phyloP scores from a whole-genome alignment of 2,329 filamentous ascomycete species.

The Alternaria hordeiaustralica region DNA sequence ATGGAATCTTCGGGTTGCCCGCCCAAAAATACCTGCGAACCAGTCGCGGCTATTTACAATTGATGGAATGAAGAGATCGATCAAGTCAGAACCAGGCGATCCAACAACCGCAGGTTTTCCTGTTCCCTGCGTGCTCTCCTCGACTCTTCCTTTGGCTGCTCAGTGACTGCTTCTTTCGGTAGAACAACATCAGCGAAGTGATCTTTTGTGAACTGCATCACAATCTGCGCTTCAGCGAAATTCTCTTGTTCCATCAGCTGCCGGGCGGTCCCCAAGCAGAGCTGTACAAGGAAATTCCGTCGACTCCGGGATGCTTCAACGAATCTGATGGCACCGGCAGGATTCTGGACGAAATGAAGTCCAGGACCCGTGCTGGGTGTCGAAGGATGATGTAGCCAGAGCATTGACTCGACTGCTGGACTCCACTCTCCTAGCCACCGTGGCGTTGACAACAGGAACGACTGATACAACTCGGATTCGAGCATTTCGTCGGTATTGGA shows the following conservation, averaged over 20 bases:
- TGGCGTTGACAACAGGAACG: constrained; percentile 28
- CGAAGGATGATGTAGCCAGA: constrained; percentile 42
- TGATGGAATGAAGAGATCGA: background rate
- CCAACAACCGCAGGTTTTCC: constrained; percentile 35
- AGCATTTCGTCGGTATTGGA: constrained; percentile 9
- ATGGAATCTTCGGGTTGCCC: background rate
- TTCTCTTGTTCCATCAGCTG: constrained; percentile 38
- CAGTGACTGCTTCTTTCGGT: constrained; percentile 10
- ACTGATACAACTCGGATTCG: constrained; percentile 28
- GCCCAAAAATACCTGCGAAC: background rate
- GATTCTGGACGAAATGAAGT: constrained; percentile 33
- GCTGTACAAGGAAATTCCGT: constrained; percentile 34
- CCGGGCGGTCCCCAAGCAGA: constrained; percentile 40
- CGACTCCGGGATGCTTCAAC: constrained; percentile 15
- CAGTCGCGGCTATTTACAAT: background rate
- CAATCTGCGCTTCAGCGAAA: constrained; percentile 36
- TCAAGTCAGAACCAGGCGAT: constrained; percentile 33
- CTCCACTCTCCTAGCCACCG: constrained; percentile 34
- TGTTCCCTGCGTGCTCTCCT: constrained; percentile 18
- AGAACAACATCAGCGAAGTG: constrained; percentile 43
- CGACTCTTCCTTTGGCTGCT: background rate
- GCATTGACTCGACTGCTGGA: constrained; percentile 31
- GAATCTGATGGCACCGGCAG: constrained; percentile 22
- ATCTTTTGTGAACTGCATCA: constrained; percentile 38
- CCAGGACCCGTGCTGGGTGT: constrained; percentile 24